These are phyloP conservation scores for Pilobolus umbonatus DNA, from an alignment of 192 early-diverging fungal species.

Conservation along the genomic window DNA sequence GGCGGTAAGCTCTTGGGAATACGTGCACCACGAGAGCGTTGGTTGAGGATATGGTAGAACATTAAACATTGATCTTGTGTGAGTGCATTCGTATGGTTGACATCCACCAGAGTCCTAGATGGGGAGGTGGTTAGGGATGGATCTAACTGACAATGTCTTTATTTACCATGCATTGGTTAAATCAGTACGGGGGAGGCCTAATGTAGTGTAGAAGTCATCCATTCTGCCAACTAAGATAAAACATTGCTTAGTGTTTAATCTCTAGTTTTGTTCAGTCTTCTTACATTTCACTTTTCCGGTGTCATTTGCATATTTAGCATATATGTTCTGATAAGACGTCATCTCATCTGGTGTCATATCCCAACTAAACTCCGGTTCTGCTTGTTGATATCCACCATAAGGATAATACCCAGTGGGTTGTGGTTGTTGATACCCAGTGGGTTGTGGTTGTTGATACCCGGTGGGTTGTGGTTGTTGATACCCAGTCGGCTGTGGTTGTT, in stretches of 20 bases:
- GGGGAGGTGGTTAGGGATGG: neutral
- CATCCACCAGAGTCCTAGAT: slow-evolving; percentile 47
- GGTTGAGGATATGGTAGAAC: slow-evolving; percentile 54
- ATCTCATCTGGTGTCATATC: slow-evolving; percentile 56
- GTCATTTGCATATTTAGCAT: slow-evolving; percentile 45
- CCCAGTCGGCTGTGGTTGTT: slow-evolving; percentile 16
- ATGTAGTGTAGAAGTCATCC: slow-evolving; percentile 49
- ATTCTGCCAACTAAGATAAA: slow-evolving; percentile 45
- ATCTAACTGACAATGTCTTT: neutral
- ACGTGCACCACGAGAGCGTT: slow-evolving; percentile 45
- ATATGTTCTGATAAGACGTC: slow-evolving; percentile 52
- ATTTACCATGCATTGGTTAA: slow-evolving; percentile 49
- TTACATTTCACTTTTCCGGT: slow-evolving; percentile 54
- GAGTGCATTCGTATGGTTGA: slow-evolving; percentile 49
- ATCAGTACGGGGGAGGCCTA: slow-evolving; percentile 48
- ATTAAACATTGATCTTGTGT: slow-evolving; percentile 53
- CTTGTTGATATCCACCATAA: neutral
- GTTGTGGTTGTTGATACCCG: slow-evolving; percentile 19
- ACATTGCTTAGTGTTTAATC: too few relatives aligned
- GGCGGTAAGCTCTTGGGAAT: slow-evolving; percentile 46
- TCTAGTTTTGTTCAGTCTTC: too few relatives aligned
- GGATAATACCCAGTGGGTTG: slow-evolving; percentile 17
- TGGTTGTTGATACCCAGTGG: slow-evolving; percentile 19
- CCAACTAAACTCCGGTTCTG: slow-evolving; percentile 54
- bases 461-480: slow-evolving; percentile 19